phyloP scores from a whole-genome alignment of 2,329 filamentous ascomycete genomes.

The Pezicula carpinea region DNA sequence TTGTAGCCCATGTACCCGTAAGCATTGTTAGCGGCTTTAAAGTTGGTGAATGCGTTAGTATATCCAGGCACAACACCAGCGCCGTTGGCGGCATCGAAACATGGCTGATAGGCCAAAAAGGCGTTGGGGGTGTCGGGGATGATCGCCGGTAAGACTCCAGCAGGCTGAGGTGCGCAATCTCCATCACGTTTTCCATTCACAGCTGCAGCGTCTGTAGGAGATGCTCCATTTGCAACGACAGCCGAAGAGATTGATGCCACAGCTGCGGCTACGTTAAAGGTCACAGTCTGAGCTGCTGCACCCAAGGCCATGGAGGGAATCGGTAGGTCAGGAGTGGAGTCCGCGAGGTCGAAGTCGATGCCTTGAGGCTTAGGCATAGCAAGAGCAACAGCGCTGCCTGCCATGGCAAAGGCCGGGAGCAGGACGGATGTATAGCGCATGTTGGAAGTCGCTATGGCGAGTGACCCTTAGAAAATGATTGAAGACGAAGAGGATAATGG shows the following conservation, averaged over 20 bases:
- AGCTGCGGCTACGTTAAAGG: background rate
- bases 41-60: slow-evolving; percentile 22
- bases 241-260: background rate
- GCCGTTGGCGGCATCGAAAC: background rate
- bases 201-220: background rate
- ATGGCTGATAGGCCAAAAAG: background rate
- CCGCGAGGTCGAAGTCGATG: background rate
- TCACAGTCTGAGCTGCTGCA: background rate
- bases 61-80: slow-evolving; percentile 16
- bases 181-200: background rate
- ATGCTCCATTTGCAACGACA: background rate
- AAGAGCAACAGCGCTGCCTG: background rate
- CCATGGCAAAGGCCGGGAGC: background rate
- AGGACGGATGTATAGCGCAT: too few species aligned
- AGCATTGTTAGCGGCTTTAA: slow-evolving; percentile 21
- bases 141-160: background rate
- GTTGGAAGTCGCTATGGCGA: too few species aligned
- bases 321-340: background rate
- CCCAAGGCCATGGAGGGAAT: background rate
- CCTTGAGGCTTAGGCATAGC: background rate
- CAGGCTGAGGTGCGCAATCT: background rate
- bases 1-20: slow-evolving; percentile 15
- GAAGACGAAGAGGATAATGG: too few species aligned
- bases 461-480: too few species aligned
- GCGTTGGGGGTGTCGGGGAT: background rate